These are phyloP conservation scores for Eucalyptus tenuipes DNA, from an alignment of 345 rosid genomes.

Conservation along the genomic window DNA sequence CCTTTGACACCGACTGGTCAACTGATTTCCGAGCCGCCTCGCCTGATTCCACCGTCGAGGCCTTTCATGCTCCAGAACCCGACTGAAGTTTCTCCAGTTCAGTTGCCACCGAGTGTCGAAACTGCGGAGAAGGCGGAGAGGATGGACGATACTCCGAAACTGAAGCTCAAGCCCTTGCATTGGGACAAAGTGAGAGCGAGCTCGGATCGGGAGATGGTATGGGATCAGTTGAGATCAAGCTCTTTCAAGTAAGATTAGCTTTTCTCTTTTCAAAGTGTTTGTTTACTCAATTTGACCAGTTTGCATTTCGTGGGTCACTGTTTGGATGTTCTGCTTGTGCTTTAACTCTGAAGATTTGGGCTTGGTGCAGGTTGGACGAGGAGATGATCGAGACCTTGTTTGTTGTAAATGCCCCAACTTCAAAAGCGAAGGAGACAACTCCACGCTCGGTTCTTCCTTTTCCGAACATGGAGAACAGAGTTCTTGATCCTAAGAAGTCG, in stretches of 20 bases:
- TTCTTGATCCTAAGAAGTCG: conserved; percentile 90
- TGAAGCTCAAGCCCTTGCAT: conserved; percentile 74
- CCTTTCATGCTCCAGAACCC: conserved; percentile 44
- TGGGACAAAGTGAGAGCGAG: conserved; percentile 99
- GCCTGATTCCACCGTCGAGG: conserved; percentile 50
- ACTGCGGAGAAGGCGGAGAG: conserved; percentile 16
- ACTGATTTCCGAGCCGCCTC: conserved; percentile 40
- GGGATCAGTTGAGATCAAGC: conserved; percentile 77
- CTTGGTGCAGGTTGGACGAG: conserved; percentile 65
- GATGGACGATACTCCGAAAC: conserved; percentile 35
- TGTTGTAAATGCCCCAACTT: conserved; percentile 45
- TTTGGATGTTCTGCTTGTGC: neutral
- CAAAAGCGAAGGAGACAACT: conserved; percentile 43
- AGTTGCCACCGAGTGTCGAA: conserved; percentile 19
- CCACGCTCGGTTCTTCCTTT: conserved; percentile 43
- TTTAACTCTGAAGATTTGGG: neutral
- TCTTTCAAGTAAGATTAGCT: conserved; percentile 53
- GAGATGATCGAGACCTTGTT: conserved; percentile 86
- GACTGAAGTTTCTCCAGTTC: conserved; percentile 20
- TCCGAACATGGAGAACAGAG: conserved; percentile 62
- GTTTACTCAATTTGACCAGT: neutral
- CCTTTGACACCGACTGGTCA: conserved; percentile 20
- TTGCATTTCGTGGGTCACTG: neutral
- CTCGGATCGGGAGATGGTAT: conserved; percentile 96
- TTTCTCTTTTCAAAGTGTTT: neutral